Evolutionary conservation across 1,284 basidiomycete genomes (phyloP), one percentile per base, ranked within the genome.

Genomic region (Moniliella sp.): DNA sequence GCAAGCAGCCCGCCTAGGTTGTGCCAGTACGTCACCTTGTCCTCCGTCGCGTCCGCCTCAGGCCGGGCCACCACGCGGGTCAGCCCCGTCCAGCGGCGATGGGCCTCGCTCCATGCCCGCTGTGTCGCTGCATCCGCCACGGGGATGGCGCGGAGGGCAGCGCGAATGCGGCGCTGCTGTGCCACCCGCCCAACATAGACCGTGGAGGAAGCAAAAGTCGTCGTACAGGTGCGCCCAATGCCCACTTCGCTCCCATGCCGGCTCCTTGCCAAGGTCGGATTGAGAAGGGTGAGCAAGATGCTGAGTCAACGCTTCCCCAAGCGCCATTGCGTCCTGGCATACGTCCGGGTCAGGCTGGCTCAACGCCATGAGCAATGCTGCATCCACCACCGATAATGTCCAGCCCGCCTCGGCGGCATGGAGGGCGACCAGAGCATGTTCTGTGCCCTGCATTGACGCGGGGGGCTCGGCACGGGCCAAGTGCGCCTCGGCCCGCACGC

Each of bases 1-100:
- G 78, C 73, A 25, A 88, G 63, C 59, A 79, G 79, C 16, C 81
- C 65, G 0, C 78, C 76, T 14, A 82, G 65, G 57, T 88, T 83
- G 51, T 82, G 76, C 83, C 83, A 91, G 45, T 82, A 49, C 1
- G 47, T 47, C 3, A 50, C 51, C 35, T 46, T 50, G 18, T 50
- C 47, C 32, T 50, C 46, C 5, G 41, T 42, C 3, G 40, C 31
- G 15, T 42, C 42, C 74, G 79, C 46, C 7, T 37, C 21, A 31
- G 39, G 27, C 8, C 39, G 21, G 12, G 36, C 43, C 11, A 49
- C 46, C 8, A 50, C 26, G 28, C 36, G 40, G 8, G 50, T 55
- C 19, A 77, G 57, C 4, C 62, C 57, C 16, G 65, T 61, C 74
- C 75, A 76, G 34, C 74, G 63, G 61, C 67, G 71, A 57, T 75